Conservation (phyloP, 129 eudicot genomes). For the Erigeron canadensis region DNA sequence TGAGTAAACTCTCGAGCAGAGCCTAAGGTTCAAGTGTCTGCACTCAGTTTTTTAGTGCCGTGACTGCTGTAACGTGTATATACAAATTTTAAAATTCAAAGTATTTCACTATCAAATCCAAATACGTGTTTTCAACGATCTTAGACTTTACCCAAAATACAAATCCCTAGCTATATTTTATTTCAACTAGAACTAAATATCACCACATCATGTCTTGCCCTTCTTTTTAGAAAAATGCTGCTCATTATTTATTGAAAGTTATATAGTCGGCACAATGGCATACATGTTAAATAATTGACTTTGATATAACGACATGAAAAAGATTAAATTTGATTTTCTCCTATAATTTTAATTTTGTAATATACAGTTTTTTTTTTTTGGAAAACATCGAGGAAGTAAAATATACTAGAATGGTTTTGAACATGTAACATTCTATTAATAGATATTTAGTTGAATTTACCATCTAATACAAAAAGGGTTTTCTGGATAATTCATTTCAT, state of each 20-base stretch:
- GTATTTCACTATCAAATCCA: constrained; percentile 4
- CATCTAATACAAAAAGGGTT: no score
- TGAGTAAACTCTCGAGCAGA: no score
- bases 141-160: constrained; percentile 33
- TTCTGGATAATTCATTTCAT: no score
- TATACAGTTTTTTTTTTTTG: no score
- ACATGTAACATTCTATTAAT: neutral
- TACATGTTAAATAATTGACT: no score
- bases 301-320: neutral
- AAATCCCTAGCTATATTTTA: constrained; percentile 17
- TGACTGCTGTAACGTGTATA: constrained; percentile 28
- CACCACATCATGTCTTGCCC: constrained; percentile 17
- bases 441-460: neutral
- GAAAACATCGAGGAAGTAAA: neutral
- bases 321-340: neutral
- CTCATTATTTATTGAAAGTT: neutral
- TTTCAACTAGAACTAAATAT: constrained; percentile 16
- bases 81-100: constrained; percentile 8
- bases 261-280: neutral
- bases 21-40: neutral
- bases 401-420: neutral
- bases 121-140: constrained; percentile 35
- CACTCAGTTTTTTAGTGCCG: neutral
- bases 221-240: neutral
- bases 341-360: no score